Evolutionary conservation across 148 eudicot genomes (phyloP).

Genomic region (Linanthus parryae): DNA sequence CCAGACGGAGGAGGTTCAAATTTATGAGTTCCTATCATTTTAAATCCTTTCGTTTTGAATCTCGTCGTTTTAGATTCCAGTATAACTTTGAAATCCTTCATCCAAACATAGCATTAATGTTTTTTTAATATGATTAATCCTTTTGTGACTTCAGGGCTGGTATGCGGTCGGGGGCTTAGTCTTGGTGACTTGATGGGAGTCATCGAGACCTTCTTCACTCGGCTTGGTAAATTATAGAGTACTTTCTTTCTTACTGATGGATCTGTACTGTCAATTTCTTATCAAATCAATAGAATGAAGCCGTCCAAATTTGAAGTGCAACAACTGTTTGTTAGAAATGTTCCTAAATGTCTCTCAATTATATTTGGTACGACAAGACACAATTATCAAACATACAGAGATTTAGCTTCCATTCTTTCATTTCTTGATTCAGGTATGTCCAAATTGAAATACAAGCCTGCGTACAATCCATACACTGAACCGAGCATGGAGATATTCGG

Average conservation of each 20-base stretch:
- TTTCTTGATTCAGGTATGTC: constrained; percentile 63
- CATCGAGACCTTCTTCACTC: constrained; percentile 77
- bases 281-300: neutral
- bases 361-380: no score
- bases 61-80: no score
- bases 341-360: no score
- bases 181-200: constrained; percentile 94
- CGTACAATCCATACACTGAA: constrained; percentile 93
- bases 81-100: no score
- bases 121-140: no score
- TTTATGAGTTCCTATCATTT: no score
- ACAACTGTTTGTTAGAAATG: neutral
- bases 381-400: neutral
- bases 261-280: no score
- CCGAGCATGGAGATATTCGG: constrained; percentile 99
- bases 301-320: neutral
- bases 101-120: no score
- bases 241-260: neutral
- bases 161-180: constrained; percentile 87
- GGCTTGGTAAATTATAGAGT: constrained; percentile 61
- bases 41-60: no score
- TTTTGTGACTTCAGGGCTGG: constrained; percentile 48
- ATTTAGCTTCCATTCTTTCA: neutral
- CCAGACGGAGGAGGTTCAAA: no score
- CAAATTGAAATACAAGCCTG: constrained; percentile 80